Evolutionary conservation across 2,329 filamentous ascomycete species (phyloP).

Genomic region (Penicillium corylophilum): DNA sequence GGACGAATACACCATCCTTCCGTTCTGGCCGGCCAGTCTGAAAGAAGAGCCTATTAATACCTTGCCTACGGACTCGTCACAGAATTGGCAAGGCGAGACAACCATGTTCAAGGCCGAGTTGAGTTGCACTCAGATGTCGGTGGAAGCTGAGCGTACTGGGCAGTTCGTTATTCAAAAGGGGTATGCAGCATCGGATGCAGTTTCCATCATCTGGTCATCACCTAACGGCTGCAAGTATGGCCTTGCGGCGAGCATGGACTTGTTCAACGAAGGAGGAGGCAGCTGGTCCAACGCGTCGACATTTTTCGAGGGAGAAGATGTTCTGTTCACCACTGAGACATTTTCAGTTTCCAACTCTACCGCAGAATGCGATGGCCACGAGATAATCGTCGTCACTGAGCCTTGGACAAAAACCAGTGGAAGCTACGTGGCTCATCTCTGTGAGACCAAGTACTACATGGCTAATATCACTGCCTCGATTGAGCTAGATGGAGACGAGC

Average conservation of each 20-base stretch:
- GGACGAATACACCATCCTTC: slow-evolving; percentile 23
- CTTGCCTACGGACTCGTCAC: slow-evolving; percentile 1
- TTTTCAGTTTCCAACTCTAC: slow-evolving; percentile 2
- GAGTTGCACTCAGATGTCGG: slow-evolving; percentile 14
- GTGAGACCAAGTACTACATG: slow-evolving; percentile 15
- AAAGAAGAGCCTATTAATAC: slow-evolving; percentile 3
- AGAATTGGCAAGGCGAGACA: slow-evolving; percentile 18
- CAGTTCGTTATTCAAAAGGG: no score
- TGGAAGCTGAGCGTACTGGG: no score
- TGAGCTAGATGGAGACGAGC: neutral
- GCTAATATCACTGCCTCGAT: slow-evolving; percentile 11
- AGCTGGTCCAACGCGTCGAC: slow-evolving; percentile 18
- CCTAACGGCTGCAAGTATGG: slow-evolving; percentile 15
- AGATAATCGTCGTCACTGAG: slow-evolving; percentile 11
- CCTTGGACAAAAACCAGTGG: slow-evolving; percentile 3
- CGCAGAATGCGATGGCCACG: slow-evolving; percentile 2
- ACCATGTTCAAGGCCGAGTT: slow-evolving; percentile 19
- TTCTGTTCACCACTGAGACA: neutral
- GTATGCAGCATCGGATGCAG: neutral
- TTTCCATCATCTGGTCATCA: slow-evolving; percentile 10
- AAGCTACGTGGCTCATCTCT: slow-evolving; percentile 4
- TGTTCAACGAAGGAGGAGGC: slow-evolving; percentile 7
- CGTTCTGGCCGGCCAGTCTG: slow-evolving; percentile 23
- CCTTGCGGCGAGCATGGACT: neutral
- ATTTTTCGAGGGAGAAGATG: slow-evolving; percentile 4